Percentiles rank a stretch among this genome's conserved stretches.
These are phyloP conservation scores for Fomitopsis pulvina DNA, from an alignment of 768 basidiomycete species.

Conservation along the genomic window DNA sequence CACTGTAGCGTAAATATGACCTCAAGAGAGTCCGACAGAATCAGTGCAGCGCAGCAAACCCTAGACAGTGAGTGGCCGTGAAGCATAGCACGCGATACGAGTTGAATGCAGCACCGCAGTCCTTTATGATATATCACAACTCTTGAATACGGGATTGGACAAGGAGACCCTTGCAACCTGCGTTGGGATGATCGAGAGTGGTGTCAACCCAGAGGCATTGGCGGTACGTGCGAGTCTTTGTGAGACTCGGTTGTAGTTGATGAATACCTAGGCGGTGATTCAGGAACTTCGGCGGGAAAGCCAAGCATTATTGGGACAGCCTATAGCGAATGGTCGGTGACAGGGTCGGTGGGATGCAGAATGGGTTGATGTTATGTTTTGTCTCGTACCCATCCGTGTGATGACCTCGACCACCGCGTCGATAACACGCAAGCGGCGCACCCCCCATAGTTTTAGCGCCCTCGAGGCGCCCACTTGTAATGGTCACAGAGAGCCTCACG, in stretches of 20 bases:
- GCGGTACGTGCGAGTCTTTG: slow-evolving; percentile 50
- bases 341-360: not conserved
- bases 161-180: slow-evolving; percentile 91
- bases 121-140: slow-evolving; percentile 80
- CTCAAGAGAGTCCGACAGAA: slow-evolving; percentile 50
- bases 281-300: slow-evolving; percentile 78
- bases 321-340: slow-evolving; percentile 23
- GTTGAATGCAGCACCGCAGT: slow-evolving; percentile 36
- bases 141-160: slow-evolving; percentile 83
- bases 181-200: slow-evolving; percentile 86
- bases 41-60: slow-evolving; percentile 26
- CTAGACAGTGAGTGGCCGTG: slow-evolving; percentile 4
- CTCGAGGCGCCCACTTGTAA: no score
- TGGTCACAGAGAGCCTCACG: no score
- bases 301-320: slow-evolving; percentile 30
- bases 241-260: no score
- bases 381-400: no score
- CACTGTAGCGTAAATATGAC: slow-evolving; percentile 22
- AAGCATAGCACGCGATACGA: not conserved
- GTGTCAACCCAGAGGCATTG: slow-evolving; percentile 87
- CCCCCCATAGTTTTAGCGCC: no score
- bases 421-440: no score
- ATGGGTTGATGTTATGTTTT: not conserved
- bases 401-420: no score
- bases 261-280: slow-evolving; percentile 58